phyloP scores from a whole-genome alignment of 2,329 filamentous ascomycete species.

The Alternaria sp. region DNA sequence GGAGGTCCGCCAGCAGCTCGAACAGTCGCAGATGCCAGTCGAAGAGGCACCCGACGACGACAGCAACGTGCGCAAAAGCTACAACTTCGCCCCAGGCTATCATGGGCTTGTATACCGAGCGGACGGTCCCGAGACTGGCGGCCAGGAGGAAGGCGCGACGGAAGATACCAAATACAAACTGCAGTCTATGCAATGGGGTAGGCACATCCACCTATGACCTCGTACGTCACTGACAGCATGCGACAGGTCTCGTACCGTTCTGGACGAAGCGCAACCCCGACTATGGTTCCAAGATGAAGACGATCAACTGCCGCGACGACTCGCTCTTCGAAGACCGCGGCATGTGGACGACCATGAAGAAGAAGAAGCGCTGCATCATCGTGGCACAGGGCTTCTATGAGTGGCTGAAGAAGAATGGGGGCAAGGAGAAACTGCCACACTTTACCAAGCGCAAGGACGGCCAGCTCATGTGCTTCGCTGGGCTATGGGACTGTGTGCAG shows the following conservation, averaged over 20 bases:
- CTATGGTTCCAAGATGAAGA: slow-evolving; percentile 79
- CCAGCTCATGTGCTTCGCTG: slow-evolving; percentile 85
- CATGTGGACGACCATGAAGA: slow-evolving; percentile 94
- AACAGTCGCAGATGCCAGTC: slow-evolving; percentile 75
- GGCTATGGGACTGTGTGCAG: slow-evolving; percentile 86
- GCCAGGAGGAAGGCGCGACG: slow-evolving; percentile 28
- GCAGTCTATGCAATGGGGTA: slow-evolving; percentile 91
- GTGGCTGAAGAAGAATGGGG: slow-evolving; percentile 81
- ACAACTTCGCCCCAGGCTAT: slow-evolving; percentile 92
- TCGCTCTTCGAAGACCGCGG: slow-evolving; percentile 76
- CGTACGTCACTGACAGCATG: slow-evolving; percentile 16
- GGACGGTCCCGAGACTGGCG: slow-evolving; percentile 68
- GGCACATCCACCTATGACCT: slow-evolving; percentile 4
- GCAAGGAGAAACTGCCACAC: slow-evolving; percentile 83
- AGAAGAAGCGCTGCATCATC: slow-evolving; percentile 84
- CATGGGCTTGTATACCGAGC: slow-evolving; percentile 86
- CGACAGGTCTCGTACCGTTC: slow-evolving; percentile 75
- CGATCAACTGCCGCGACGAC: slow-evolving; percentile 95
- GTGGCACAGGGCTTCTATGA: slow-evolving; percentile 94
- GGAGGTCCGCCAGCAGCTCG: slow-evolving; percentile 74
- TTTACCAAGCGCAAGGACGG: slow-evolving; percentile 83
- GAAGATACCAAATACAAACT: slow-evolving; percentile 72
- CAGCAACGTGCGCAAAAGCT: slow-evolving; percentile 69
- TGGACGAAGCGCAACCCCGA: slow-evolving; percentile 88
- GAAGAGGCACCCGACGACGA: slow-evolving; percentile 75